Evolutionary conservation across 163 green algal species (phyloP), one percentile per base, ranked within the genome.

Genomic region (Trebouxiophyceae sp.): DNA sequence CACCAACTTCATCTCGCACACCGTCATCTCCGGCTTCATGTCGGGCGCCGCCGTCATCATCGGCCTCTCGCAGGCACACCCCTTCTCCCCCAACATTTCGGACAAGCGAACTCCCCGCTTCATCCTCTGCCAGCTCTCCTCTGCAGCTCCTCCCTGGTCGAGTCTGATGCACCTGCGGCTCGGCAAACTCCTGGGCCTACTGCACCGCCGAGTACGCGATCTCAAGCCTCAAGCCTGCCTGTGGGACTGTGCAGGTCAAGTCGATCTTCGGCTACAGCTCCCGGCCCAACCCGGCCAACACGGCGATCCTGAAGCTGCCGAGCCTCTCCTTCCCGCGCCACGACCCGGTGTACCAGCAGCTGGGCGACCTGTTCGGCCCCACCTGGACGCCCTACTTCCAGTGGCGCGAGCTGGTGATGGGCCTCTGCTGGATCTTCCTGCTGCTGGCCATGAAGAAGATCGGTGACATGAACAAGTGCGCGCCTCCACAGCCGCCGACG

Each of bases 21-120:
- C 76, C 0, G 87, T 95, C 26, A 86, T 96, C 57, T 80, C 68
- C 26, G 90, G 89, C 54, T 96, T 96, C 84, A 94, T 86, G 31
- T 81, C 77, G 3, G 90, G 83, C 8, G 88, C 89, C 22, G 84
- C 86, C 16, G 81, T 95, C 56, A 86, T 85, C 74, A 95, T 96
- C 58, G 86, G 67, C 55, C 30, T 86, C 2, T 79, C 72, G 0
- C 89, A 87, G 67, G 69, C 73, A 16, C 2, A 1, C 1, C 27
- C 16, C 3, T 28, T 28, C 39, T 57, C 12, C 26, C 27, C 19
- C 39, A 22, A 20, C 29, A 47, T 22, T 33, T 33, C n/a, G n/a
- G n/a, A n/a, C n/a, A n/a, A n/a, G n/a, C n/a, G n/a, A n/a, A n/a
- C n/a, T n/a, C n/a, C n/a, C n/a, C n/a, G n/a, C n/a, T n/a, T n/a